Conservation (phyloP, 2,329 filamentous ascomycete species). For the Aspergillus sclerotialis region DNA sequence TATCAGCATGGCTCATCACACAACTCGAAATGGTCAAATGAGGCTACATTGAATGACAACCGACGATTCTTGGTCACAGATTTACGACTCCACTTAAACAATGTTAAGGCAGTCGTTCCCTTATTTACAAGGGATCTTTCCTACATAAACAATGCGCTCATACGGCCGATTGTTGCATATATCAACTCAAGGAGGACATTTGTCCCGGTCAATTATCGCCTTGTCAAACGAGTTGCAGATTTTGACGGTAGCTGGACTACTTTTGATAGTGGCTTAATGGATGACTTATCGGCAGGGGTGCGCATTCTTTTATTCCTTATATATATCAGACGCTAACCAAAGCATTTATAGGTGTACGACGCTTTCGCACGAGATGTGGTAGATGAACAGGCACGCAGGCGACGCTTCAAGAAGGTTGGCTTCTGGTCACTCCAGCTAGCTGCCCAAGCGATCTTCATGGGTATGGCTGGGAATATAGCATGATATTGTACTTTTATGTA, state of each 20-base stretch:
- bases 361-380: slow-evolving; percentile 89
- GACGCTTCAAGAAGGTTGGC: slow-evolving; percentile 89
- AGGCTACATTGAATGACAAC: slow-evolving; percentile 36
- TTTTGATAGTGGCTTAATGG: slow-evolving; percentile 88
- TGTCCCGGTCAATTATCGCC: slow-evolving; percentile 88
- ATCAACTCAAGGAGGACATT: slow-evolving; percentile 95
- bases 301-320: slow-evolving; percentile 11
- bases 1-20: slow-evolving; percentile 33
- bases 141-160: slow-evolving; percentile 92
- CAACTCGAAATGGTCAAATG: slow-evolving; percentile 15
- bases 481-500: slow-evolving; percentile 27
- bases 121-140: slow-evolving; percentile 87
- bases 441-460: slow-evolving; percentile 89
- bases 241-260: slow-evolving; percentile 95
- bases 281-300: slow-evolving; percentile 80
- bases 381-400: slow-evolving; percentile 76
- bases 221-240: slow-evolving; percentile 80
- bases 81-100: slow-evolving; percentile 87
- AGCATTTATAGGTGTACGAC: slow-evolving; percentile 61
- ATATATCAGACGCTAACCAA: slow-evolving; percentile 6
- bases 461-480: slow-evolving; percentile 75
- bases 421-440: slow-evolving; percentile 92
- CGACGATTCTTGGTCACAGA: slow-evolving; percentile 87
- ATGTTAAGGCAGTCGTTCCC: slow-evolving; percentile 86
- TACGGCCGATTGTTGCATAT: slow-evolving; percentile 93